phyloP scores from a whole-genome alignment of 2,329 filamentous ascomycete genomes.

The Acephala macrosclerotiorum region DNA sequence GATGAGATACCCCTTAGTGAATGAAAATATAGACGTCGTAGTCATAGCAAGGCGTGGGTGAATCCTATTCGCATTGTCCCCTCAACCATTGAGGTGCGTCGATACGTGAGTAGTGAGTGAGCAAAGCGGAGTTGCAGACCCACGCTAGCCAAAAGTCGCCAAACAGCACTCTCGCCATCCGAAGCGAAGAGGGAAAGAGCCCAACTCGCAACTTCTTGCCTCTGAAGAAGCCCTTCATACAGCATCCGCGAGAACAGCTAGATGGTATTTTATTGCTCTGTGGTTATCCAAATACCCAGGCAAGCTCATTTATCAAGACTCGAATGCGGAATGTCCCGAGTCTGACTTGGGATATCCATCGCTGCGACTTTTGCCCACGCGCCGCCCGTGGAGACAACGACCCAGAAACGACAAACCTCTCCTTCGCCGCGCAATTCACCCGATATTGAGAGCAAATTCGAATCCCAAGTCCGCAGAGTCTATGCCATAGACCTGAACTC shows the following conservation, averaged over 20 bases:
- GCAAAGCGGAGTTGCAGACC: conserved; percentile 2
- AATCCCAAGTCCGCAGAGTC: conserved; percentile 27
- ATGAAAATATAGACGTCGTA: neutral
- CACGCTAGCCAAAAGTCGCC: conserved; percentile 1
- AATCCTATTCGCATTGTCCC: conserved; percentile 3
- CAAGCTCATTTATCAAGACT: conserved; percentile 1
- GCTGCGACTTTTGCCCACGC: conserved; percentile 26
- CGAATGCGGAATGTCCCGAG: conserved; percentile 27
- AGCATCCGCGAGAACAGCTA: conserved; percentile 12
- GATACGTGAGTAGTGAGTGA: neutral
- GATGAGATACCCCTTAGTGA: neutral
- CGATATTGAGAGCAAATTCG: conserved; percentile 8
- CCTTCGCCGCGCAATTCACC: conserved; percentile 31
- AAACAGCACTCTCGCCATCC: conserved; percentile 9
- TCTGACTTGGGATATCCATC: conserved; percentile 29
- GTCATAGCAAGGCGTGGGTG: conserved; percentile 5
- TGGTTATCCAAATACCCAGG: conserved; percentile 7
- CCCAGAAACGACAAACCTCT: conserved; percentile 23
- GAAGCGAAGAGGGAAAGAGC: neutral
- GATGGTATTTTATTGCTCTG: conserved; percentile 17
- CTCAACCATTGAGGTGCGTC: conserved; percentile 8
- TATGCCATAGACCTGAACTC: conserved; percentile 30
- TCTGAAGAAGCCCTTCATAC: conserved; percentile 15
- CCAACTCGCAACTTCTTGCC: conserved; percentile 26
- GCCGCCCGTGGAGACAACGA: conserved; percentile 28